Conservation (phyloP, 2,329 filamentous ascomycete species). For the Biscogniauxia sp. region DNA sequence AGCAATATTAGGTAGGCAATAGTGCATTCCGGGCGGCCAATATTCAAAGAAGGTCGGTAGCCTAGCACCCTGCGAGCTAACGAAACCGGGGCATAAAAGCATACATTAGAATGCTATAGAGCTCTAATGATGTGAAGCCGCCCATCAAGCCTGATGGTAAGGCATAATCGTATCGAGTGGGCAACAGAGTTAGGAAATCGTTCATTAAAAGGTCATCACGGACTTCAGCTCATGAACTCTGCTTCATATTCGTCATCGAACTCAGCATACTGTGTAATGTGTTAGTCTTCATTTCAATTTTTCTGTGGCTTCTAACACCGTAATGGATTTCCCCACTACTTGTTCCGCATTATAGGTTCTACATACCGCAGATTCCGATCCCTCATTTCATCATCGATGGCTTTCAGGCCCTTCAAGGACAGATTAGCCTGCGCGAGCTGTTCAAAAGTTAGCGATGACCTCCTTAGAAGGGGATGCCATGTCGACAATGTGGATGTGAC, state of each 20-base stretch:
- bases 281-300: conserved; percentile 13
- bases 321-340: not conserved
- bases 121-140: not conserved
- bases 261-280: conserved; percentile 32
- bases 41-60: not conserved
- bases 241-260: conserved; percentile 31
- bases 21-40: not conserved
- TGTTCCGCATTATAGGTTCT: not conserved
- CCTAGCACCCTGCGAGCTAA: not conserved
- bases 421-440: conserved; percentile 45
- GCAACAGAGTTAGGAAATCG: not conserved
- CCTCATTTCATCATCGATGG: conserved; percentile 56
- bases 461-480: conserved; percentile 3
- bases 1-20: not conserved
- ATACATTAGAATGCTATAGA: not conserved
- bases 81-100: not conserved
- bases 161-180: not conserved
- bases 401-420: conserved; percentile 49
- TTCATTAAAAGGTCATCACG: not conserved
- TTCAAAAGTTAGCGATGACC: conserved; percentile 19
- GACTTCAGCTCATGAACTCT: conserved; percentile 14
- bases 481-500: conserved; percentile 1
- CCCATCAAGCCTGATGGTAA: not conserved
- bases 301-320: not conserved
- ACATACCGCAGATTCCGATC: conserved; percentile 48